Evolutionary conservation across 352 stramenopile genomes (phyloP), one percentile per base, ranked within the genome.

Genomic region (Plasmopara halstedii): DNA sequence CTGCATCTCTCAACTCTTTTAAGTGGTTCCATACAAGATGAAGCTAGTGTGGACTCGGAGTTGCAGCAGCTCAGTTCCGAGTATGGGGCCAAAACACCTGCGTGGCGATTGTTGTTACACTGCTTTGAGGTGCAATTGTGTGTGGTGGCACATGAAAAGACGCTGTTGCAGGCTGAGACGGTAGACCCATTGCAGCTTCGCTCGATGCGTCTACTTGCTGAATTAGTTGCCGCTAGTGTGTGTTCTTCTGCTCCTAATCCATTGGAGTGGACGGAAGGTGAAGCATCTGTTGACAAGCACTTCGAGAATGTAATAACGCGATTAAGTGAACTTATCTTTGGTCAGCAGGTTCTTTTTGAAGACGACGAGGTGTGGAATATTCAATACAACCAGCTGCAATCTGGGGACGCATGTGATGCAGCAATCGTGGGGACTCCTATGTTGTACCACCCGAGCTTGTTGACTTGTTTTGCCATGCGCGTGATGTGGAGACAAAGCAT

Each of bases 291-390:
- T 3, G 57, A 73, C 8, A 64, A 65, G 6, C 57, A 67, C 31
- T 73, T 87, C 9, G 68, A 84, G 22, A 65, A 67, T 10, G 53
- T 70, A 2, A 64, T 79, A 40, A 54, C 56, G 20, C 60, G 62
- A 22, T 58, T 81, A 0, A 81, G 78, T 51, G 64, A 70, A 11
- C 56, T 84, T 10, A 57, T 88, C n/a, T 89, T 89, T 50, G 77
- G 77, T 0, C 70, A 79, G 22, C 70, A 76, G 31, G 77, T 89
- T 8, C 48, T 89, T 3, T 87, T 87, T 47, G 70, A 80, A 32
- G 67, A 86, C 18, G 67, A 82, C 25, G 55, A 70, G 11, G 18
- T 18, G 15, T 6, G 29, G 27, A 52, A 18, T n/a, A 19, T 42
- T 25, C 22, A 11, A 31, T 31, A n/a, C 8, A 34, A 40, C 14